Base-by-base conservation (phyloP, 2,329 filamentous ascomycete genomes). In the Pseudopithomyces maydicus region DNA sequence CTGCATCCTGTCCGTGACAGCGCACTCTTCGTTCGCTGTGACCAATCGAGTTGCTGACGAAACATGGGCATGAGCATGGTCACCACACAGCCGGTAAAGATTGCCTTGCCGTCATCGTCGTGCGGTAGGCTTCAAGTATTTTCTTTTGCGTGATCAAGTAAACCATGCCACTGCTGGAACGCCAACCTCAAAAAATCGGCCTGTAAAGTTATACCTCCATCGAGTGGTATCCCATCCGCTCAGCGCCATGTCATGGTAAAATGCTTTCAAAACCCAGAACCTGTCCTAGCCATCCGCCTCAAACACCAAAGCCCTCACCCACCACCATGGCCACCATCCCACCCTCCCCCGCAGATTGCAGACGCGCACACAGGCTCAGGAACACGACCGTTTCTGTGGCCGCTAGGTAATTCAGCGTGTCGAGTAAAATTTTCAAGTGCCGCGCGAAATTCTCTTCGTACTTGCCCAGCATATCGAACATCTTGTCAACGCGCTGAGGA, bases 371-470 rank as follows among this genome's bases (percentile, higher is more conserved):
- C 15, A 99, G 81, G 63, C 93, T 94, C 60, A 98, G 79, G 63
- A 99, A 83, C 17, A 97, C 95, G 2, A 97, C 94, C 38, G 95
- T 98, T 80, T 99, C 95, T 0, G 95, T 98, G 0, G 95, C 95
- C 2, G 95, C 95, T 68, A 97, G 96, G 76, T 98, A 97, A 68
- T 99, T 98, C 61, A 99, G 82, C 58, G 92, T 94, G 73, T 98
- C 95, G 36, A 98, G 86, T 68, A 99, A 77, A 64, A 98, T 97
- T 79, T 96, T 93, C 67, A 99, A 78, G 77, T 98, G 94, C 45
- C 92, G 82, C 55, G 90, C 90, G 74, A 99, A 99, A 72, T 97
- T 96, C 63, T 89, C 88, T 76, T 99, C 95, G 80, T 96, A 98
- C 77, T 94, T 92, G 71, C 87, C 86, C 58, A 99, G 85, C 57